phyloP scores from a whole-genome alignment of 345 rosid species.

The Tarenaya hassleriana region DNA sequence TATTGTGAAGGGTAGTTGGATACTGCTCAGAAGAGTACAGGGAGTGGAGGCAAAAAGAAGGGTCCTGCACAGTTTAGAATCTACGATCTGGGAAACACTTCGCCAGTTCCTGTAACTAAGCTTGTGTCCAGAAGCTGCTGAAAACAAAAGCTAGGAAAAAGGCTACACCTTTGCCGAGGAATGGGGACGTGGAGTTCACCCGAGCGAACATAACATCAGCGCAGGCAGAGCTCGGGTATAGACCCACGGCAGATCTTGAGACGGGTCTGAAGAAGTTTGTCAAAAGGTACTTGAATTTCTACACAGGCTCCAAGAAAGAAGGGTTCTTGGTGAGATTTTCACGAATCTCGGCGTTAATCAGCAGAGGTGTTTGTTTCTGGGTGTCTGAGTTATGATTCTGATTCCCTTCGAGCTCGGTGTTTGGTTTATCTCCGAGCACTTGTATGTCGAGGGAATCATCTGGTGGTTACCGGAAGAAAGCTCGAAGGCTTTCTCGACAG shows the following conservation, averaged over 20 bases:
- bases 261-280: slow-evolving; percentile 65
- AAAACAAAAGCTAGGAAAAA: slow-evolving; percentile 56
- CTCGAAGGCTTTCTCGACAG: slow-evolving; percentile 13
- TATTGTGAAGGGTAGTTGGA: slow-evolving; percentile 66
- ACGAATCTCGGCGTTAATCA: too few relatives aligned
- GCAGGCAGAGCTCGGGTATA: slow-evolving; percentile 45
- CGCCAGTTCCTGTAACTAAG: slow-evolving; percentile 48
- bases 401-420: slow-evolving; percentile 11
- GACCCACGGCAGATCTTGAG: slow-evolving; percentile 55
- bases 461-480: slow-evolving; percentile 7
- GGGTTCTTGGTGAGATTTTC: slow-evolving; percentile 31
- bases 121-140: slow-evolving; percentile 59
- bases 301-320: slow-evolving; percentile 41
- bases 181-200: slow-evolving; percentile 65
- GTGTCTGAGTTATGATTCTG: slow-evolving; percentile 2
- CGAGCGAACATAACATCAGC: slow-evolving; percentile 60
- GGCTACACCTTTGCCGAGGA: slow-evolving; percentile 50
- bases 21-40: slow-evolving; percentile 63
- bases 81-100: slow-evolving; percentile 56
- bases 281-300: slow-evolving; percentile 54
- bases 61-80: slow-evolving; percentile 52
- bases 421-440: slow-evolving; percentile 10
- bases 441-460: slow-evolving; percentile 6
- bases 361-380: neutral
- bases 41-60: slow-evolving; percentile 63